Evolutionary conservation across 495 filamentous ascomycete species (phyloP).

Genomic region (Hypoxylon fragiforme): DNA sequence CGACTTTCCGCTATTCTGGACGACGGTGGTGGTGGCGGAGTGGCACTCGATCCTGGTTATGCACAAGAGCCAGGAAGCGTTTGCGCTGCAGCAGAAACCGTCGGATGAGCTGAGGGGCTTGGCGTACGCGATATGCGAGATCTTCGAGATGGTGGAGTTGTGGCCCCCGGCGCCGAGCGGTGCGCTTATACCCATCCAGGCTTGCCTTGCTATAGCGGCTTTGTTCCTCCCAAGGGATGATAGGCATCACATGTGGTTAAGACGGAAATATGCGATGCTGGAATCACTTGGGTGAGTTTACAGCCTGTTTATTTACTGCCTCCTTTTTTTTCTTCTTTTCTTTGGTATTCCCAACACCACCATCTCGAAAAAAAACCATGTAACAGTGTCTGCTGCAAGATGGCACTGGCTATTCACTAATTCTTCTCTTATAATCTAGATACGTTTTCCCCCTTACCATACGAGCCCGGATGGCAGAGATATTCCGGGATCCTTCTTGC

Average conservation of each 20-base stretch:
- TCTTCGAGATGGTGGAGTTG: conserved; percentile 74
- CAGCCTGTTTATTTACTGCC: background rate
- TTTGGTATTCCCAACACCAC: too few species aligned
- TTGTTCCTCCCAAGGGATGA: conserved; percentile 76
- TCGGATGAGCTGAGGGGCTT: conserved; percentile 56
- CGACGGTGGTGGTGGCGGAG: conserved; percentile 75
- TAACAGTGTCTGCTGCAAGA: too few species aligned
- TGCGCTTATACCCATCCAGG: conserved; percentile 70
- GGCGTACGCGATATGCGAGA: conserved; percentile 70
- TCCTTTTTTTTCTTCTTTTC: background rate
- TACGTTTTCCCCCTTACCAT: conserved; percentile 79
- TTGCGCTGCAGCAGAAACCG: conserved; percentile 40
- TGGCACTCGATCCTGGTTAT: conserved; percentile 77
- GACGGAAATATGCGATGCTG: conserved; percentile 74
- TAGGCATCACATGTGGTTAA: conserved; percentile 79
- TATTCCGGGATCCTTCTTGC: conserved; percentile 70
- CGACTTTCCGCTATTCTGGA: conserved; percentile 65
- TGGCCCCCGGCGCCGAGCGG: conserved; percentile 74
- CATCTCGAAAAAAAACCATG: too few species aligned
- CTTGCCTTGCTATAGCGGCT: conserved; percentile 72
- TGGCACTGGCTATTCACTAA: conserved; percentile 24
- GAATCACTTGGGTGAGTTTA: conserved; percentile 79
- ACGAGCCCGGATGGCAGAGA: conserved; percentile 69
- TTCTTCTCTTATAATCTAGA: conserved; percentile 48
- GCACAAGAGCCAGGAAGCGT: conserved; percentile 71